phyloP scores from a whole-genome alignment of 805 yeast species.

The Zygosaccharomyces gambellarensis region DNA sequence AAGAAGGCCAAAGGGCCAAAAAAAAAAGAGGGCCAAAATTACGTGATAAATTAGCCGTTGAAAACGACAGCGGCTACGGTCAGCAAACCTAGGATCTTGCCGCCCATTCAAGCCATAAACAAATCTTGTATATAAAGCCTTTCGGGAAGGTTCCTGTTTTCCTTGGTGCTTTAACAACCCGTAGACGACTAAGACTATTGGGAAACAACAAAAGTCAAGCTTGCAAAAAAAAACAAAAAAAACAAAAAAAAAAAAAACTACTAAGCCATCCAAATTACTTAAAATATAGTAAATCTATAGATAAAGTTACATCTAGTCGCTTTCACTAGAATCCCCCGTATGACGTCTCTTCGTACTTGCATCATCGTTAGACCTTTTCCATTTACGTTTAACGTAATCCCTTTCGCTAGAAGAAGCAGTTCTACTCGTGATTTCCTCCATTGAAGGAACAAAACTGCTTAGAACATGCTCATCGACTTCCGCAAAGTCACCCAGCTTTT shows the following conservation, averaged over 20 bases:
- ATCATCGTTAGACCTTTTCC: background rate
- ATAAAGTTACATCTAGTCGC: constrained; percentile 1
- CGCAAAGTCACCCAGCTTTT: constrained; percentile 17
- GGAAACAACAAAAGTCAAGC: too few species aligned
- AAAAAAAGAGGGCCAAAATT: background rate
- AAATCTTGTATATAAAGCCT: too few species aligned
- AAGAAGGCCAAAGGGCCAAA: background rate
- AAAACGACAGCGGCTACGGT: background rate
- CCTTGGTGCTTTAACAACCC: too few species aligned
- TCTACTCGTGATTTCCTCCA: constrained; percentile 3
- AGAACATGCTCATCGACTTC: constrained; percentile 26
- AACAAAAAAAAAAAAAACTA: background rate
- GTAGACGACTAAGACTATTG: too few species aligned
- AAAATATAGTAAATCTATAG: background rate
- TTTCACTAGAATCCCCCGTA: constrained; percentile 1
- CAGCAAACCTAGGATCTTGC: background rate
- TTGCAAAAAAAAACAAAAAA: background rate
- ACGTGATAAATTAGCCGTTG: background rate
- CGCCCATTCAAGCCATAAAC: background rate
- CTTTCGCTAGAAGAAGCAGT: background rate
- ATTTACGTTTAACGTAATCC: constrained; percentile 1
- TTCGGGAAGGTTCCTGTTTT: too few species aligned
- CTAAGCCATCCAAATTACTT: background rate
- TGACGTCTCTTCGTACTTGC: constrained; percentile 1
- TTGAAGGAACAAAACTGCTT: constrained; percentile 14